phyloP scores from a whole-genome alignment of 148 eudicot genomes.

The Diospyros lotus region DNA sequence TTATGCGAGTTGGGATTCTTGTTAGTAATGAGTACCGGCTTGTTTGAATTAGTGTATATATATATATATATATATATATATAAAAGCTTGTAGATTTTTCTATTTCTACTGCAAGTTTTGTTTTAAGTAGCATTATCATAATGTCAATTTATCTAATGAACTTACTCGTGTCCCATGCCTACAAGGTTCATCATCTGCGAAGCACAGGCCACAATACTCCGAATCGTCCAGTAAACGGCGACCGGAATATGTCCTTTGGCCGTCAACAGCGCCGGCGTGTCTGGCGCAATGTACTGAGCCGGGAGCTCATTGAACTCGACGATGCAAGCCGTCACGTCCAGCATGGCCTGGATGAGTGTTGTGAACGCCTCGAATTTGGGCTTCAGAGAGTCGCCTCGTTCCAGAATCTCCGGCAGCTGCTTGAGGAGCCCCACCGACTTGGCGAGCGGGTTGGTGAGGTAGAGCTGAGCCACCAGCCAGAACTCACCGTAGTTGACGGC shows the following conservation, averaged over 20 bases:
- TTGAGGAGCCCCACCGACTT: conserved; percentile 61
- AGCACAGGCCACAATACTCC: conserved; percentile 65
- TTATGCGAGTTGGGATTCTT: too few species aligned
- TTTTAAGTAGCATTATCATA: too few species aligned
- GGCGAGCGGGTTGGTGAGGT: conserved; percentile 58
- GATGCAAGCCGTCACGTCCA: conserved; percentile 63
- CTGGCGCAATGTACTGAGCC: conserved; percentile 37
- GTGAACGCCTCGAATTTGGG: conserved; percentile 57
- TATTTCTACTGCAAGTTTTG: too few species aligned
- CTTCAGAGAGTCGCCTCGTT: conserved; percentile 31
- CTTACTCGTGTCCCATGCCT: conserved; percentile 68
- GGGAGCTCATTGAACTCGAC: conserved; percentile 68
- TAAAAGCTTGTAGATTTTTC: too few species aligned
- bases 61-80: too few species aligned
- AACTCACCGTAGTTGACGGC: conserved; percentile 76
- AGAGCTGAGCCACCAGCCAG: conserved; percentile 69
- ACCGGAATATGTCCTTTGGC: conserved; percentile 52
- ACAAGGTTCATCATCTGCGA: conserved; percentile 54
- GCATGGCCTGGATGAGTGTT: conserved; percentile 41
- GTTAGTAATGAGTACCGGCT: too few species aligned
- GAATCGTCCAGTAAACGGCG: conserved; percentile 67
- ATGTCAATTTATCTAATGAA: background rate
- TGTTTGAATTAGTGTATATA: too few species aligned
- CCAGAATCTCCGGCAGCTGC: conserved; percentile 59
- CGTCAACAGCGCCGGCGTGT: conserved; percentile 36